Conservation (phyloP, 768 basidiomycete species). For the Xerocomus brunneocitrinus region DNA sequence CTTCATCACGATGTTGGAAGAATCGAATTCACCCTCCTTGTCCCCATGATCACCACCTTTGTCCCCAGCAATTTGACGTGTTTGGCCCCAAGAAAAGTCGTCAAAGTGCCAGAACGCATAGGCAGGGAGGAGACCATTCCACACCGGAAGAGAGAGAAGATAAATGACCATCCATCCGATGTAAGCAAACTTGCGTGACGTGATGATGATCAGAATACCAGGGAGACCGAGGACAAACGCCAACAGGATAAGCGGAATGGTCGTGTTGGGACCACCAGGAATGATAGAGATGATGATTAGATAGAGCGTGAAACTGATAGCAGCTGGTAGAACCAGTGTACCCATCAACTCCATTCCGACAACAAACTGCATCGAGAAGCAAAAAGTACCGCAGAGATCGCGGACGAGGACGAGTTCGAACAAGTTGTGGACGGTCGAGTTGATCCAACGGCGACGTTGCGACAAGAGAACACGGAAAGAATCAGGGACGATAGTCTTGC, state of each 20-base stretch:
- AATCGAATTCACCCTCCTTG: conserved; percentile 98
- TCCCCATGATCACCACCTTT: conserved; percentile 72
- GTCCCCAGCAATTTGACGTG: conserved; percentile 76
- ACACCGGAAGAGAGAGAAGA: conserved; percentile 86
- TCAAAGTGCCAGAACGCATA: conserved; percentile 99
- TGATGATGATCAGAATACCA: conserved; percentile 92
- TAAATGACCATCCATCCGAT: conserved; percentile 98
- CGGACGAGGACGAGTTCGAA: conserved; percentile 92
- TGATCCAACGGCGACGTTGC: conserved; percentile 99
- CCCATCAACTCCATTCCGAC: conserved; percentile 98
- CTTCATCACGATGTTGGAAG: conserved; percentile 96
- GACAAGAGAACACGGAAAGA: conserved; percentile 91
- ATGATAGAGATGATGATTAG: conserved; percentile 86
- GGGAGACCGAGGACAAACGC: conserved; percentile 95
- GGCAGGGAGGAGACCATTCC: conserved; percentile 94
- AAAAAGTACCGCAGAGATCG: conserved; percentile 99
- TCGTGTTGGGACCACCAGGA: conserved; percentile 69
- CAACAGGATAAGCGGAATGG: conserved; percentile 89
- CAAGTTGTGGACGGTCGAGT: conserved; percentile 96
- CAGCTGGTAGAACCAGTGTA: conserved; percentile 93
- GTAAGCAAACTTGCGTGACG: conserved; percentile 89
- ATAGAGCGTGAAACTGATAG: conserved; percentile 95
- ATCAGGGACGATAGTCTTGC: conserved; percentile 98
- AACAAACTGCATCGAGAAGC: conserved; percentile 99
- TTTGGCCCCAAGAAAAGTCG: conserved; percentile 98